Base-by-base conservation (phyloP, 768 basidiomycete species). In the Russula virescens region DNA sequence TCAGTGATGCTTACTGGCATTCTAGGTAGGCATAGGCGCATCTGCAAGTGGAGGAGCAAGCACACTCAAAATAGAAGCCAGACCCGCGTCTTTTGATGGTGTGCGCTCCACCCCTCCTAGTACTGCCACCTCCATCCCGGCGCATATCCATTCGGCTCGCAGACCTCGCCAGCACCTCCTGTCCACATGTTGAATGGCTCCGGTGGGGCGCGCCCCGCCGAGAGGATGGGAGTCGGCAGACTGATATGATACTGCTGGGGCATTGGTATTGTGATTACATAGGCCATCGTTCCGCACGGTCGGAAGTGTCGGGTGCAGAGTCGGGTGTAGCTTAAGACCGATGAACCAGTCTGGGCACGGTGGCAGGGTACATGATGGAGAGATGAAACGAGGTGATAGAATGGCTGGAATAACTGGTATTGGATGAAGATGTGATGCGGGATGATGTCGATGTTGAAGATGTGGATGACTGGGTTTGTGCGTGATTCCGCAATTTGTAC, bases 321-420 rank as follows among this genome's bases (percentile, higher is more conserved):
- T 88, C 31, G 86, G 85, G 63, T 89, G 86, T 0, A 89, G 83
- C 71, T 87, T 90, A 38, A 93, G 77, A 18, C 89, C 89, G 5
- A 93, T 88, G 19, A 91, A 90, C 91, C 92, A 94, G 71, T 94
- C 91, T 45, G 91, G 91, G 61, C 91, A 80, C 3, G 89, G 76
- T 4, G 91, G 91, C 42, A 94, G 79, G 14, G 91, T n/a, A n/a
- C n/a, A n/a, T n/a, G n/a, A n/a, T n/a, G n/a, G n/a, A n/a, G n/a
- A n/a, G n/a, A n/a, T n/a, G n/a, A n/a, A n/a, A n/a, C n/a, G n/a
- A n/a, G n/a, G n/a, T n/a, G n/a, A n/a, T n/a, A n/a, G n/a, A n/a
- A n/a, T n/a, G n/a, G n/a, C n/a, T n/a, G n/a, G n/a, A n/a, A n/a
- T n/a, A n/a, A n/a, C n/a, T n/a, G 91, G 59, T 86, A 85, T 65